These are phyloP conservation scores for Globisporangium polare DNA, from an alignment of 352 stramenopile genomes.

Conservation along the genomic window DNA sequence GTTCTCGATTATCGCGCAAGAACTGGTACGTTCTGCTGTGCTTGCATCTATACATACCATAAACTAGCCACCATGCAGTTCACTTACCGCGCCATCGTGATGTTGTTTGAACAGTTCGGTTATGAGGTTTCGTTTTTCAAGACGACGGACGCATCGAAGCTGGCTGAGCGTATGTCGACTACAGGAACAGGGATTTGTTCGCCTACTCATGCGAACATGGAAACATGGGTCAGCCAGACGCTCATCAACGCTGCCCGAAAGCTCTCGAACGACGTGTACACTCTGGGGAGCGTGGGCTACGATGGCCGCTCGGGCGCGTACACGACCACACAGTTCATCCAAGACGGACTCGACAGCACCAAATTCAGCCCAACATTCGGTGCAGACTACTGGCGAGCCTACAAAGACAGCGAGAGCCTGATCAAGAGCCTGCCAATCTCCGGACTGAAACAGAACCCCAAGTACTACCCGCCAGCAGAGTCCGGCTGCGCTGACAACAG, in stretches of 20 bases:
- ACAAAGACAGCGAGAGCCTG: constrained; percentile 6
- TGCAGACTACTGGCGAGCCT: constrained; percentile 54
- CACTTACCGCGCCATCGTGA: not conserved
- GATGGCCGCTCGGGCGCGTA: constrained; percentile 33
- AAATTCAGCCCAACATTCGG: constrained; percentile 19
- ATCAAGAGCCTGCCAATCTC: constrained; percentile 18
- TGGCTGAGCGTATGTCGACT: constrained; percentile 37
- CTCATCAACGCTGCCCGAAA: not conserved
- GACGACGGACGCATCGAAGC: constrained; percentile 11
- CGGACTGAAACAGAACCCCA: constrained; percentile 18
- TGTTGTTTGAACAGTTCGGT: constrained; percentile 21
- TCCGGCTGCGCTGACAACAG: constrained; percentile 20
- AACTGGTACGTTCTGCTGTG: constrained; percentile 26
- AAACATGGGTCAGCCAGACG: constrained; percentile 17
- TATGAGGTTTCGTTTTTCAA: constrained; percentile 40
- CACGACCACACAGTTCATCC: constrained; percentile 32
- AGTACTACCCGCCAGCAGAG: constrained; percentile 24
- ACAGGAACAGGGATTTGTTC: constrained; percentile 19
- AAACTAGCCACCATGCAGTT: not conserved
- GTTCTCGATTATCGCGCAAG: constrained; percentile 42
- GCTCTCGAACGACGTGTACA: constrained; percentile 34
- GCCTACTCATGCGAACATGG: constrained; percentile 28
- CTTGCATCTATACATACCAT: not conserved
- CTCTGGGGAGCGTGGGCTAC: constrained; percentile 35
- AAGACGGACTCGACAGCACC: constrained; percentile 21